Evolutionary conservation across 306 rosid species (phyloP).

Genomic region (Trifolium dubium): DNA sequence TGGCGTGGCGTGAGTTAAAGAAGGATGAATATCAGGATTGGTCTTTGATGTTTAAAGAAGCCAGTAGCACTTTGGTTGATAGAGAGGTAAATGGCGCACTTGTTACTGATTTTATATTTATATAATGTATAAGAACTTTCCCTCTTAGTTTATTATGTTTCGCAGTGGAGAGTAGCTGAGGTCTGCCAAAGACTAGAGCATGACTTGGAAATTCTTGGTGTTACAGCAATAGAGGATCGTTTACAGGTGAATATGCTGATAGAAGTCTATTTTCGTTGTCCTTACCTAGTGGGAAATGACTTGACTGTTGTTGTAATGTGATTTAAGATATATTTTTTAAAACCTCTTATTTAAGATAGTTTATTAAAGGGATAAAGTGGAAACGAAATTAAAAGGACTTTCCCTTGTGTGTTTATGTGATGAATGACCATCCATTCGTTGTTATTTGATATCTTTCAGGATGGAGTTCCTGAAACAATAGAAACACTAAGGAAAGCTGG

Average conservation of each 20-base stretch:
- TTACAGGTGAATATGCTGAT: conserved; percentile 70
- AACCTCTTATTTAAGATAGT: conserved; percentile 18
- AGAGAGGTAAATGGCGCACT: conserved; percentile 75
- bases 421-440: conserved; percentile 16
- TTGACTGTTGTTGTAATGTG: not conserved
- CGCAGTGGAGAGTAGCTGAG: conserved; percentile 98
- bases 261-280: conserved; percentile 8
- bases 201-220: conserved; percentile 90
- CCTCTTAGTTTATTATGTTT: conserved; percentile 44
- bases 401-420: conserved; percentile 6
- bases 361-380: conserved; percentile 9
- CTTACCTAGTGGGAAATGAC: not conserved
- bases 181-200: conserved; percentile 91
- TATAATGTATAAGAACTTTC: conserved; percentile 12
- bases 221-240: conserved; percentile 98
- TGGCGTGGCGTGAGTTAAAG: conserved; percentile 89
- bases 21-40: conserved; percentile 88
- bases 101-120: conserved; percentile 35
- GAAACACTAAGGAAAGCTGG: conserved; percentile 94
- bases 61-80: conserved; percentile 91
- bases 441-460: conserved; percentile 58
- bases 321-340: conserved; percentile 30
- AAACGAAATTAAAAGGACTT: not conserved
- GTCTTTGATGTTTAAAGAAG: conserved; percentile 94
- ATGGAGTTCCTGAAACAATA: conserved; percentile 98